phyloP scores from a whole-genome alignment of 1,139 yeast species.

The Suhomyces anneliseae region DNA sequence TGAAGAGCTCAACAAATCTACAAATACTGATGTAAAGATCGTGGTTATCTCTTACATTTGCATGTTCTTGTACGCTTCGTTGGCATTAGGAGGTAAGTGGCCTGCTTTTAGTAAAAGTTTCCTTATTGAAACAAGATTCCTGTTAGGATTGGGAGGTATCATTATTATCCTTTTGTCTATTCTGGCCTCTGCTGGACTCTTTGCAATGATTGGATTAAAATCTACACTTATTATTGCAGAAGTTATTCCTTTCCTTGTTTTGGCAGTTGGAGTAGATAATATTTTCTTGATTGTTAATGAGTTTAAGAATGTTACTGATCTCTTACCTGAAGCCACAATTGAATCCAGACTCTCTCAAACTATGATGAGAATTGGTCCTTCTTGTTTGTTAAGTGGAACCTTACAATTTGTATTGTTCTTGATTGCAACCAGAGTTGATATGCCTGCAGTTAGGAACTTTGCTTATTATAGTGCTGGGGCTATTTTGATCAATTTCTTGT shows the following conservation, averaged over 20 bases:
- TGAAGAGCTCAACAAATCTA: constrained; percentile 77
- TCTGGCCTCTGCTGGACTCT: constrained; percentile 77
- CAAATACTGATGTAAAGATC: constrained; percentile 75
- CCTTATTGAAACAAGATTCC: constrained; percentile 64
- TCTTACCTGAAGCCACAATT: constrained; percentile 38
- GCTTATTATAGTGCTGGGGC: constrained; percentile 91
- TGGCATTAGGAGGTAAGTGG: constrained; percentile 69
- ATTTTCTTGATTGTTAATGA: constrained; percentile 85
- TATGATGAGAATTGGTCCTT: constrained; percentile 78
- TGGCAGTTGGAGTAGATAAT: constrained; percentile 95
- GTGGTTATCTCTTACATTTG: constrained; percentile 72
- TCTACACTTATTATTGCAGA: constrained; percentile 93
- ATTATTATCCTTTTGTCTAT: constrained; percentile 79
- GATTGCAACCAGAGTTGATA: constrained; percentile 75
- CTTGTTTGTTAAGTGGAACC: constrained; percentile 73
- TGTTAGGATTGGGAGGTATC: constrained; percentile 80
- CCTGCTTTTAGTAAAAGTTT: constrained; percentile 25
- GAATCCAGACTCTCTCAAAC: constrained; percentile 60
- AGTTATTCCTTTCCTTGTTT: constrained; percentile 89
- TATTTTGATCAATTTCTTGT: constrained; percentile 66
- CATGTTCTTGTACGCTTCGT: constrained; percentile 89
- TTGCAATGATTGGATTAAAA: constrained; percentile 70
- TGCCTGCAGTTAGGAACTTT: constrained; percentile 96
- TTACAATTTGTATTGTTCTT: constrained; percentile 78
- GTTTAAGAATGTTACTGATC: constrained; percentile 55